phyloP scores from a whole-genome alignment of 1,284 basidiomycete species.

The Tilletiopsis washingtonensis region DNA sequence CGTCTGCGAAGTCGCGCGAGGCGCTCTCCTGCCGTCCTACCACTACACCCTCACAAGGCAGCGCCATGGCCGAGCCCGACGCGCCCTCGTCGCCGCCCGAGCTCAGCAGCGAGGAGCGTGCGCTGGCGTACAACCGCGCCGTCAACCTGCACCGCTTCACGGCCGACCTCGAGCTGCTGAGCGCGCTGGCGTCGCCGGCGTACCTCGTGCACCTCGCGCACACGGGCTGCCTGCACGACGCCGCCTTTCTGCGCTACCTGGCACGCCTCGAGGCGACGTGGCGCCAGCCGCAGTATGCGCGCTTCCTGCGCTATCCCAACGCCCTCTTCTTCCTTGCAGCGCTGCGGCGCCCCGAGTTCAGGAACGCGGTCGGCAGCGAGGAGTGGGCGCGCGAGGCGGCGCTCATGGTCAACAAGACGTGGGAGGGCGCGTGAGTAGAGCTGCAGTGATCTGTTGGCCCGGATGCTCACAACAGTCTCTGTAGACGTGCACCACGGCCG shows the following conservation, averaged over 20 bases:
- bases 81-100: too few relatives aligned
- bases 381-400: constrained; percentile 1
- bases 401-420: neutral
- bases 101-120: too few relatives aligned
- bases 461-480: too few relatives aligned
- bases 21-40: too few relatives aligned
- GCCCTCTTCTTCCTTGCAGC: neutral
- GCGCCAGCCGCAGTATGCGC: constrained; percentile 2
- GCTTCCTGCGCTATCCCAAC: constrained; percentile 4
- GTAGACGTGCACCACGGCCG: too few relatives aligned
- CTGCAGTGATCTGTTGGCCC: too few relatives aligned
- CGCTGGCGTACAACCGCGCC: constrained; percentile 1
- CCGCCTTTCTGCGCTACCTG: constrained; percentile 3
- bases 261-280: constrained; percentile 1
- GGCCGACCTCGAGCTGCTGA: constrained; percentile 1
- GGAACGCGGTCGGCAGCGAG: constrained; percentile 1
- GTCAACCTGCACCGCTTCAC: constrained; percentile 4
- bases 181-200: constrained; percentile 1
- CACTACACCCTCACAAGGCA: too few relatives aligned
- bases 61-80: too few relatives aligned
- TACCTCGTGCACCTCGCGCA: constrained; percentile 1
- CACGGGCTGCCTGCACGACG: neutral
- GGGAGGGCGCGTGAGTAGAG: neutral
- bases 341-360: neutral
- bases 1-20: too few relatives aligned